Evolutionary conservation across 192 early-diverging fungal genomes (phyloP).

Genomic region (Backusella liffmaniae): DNA sequence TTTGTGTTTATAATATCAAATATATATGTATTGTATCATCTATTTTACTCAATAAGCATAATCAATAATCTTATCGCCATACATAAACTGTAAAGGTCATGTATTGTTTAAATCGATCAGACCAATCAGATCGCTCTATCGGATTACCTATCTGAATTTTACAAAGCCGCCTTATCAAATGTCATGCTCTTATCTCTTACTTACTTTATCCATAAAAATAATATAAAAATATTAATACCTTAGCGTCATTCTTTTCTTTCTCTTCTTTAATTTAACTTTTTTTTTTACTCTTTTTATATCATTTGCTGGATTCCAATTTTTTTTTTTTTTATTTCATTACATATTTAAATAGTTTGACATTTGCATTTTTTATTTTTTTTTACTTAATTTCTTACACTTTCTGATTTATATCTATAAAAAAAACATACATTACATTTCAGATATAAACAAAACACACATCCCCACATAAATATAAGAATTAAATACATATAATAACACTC

Average conservation of each 20-base stretch:
- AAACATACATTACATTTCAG: not conserved
- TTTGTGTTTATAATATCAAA: not conserved
- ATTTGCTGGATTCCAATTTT: constrained; percentile 3
- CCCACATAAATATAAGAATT: not conserved
- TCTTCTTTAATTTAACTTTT: constrained; percentile 8
- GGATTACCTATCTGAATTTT: constrained; percentile 1
- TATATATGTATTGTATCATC: not conserved
- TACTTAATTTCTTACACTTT: not conserved
- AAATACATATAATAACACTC: too few relatives aligned
- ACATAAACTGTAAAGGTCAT: not conserved
- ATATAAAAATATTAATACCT: not conserved
- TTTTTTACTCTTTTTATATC: not conserved
- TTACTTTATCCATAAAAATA: not conserved
- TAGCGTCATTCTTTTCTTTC: not conserved
- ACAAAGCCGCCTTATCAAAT: not conserved
- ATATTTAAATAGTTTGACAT: not conserved
- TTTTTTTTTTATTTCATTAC: constrained; percentile 6
- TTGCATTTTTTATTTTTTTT: not conserved
- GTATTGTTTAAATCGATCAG: constrained; percentile 1
- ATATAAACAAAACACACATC: not conserved
- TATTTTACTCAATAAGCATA: constrained; percentile 3
- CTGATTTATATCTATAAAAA: not conserved
- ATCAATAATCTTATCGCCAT: not conserved
- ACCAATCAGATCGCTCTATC: not conserved
- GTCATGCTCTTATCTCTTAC: constrained; percentile 1